A percentile compares a stretch with the other conserved stretches of the same genome.
phyloP scores from a whole-genome alignment of 2,329 filamentous ascomycete species.

The Didymella glomerata region DNA sequence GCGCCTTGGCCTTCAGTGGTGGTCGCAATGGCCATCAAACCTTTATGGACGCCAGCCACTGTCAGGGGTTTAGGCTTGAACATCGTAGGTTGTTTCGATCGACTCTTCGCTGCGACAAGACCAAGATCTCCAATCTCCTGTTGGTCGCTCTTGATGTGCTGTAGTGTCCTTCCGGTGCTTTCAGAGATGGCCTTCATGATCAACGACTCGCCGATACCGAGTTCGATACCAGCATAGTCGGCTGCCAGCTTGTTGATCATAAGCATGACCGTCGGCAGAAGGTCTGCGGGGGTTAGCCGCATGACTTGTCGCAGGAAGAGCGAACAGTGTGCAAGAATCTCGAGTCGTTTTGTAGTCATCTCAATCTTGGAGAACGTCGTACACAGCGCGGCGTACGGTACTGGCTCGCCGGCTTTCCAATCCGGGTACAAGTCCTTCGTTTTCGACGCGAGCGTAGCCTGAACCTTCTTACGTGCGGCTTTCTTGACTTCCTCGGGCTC shows the following conservation, averaged over 20 bases:
- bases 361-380: constrained; percentile 94
- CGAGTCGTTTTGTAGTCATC: constrained; percentile 88
- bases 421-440: constrained; percentile 88
- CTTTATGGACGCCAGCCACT: constrained; percentile 84
- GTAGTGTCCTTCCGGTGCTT: constrained; percentile 84
- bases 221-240: constrained; percentile 93
- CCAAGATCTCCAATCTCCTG: constrained; percentile 96
- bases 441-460: constrained; percentile 74
- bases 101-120: constrained; percentile 92
- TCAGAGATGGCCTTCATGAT: constrained; percentile 99
- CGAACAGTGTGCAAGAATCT: constrained; percentile 89
- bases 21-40: constrained; percentile 87
- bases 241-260: constrained; percentile 99
- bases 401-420: constrained; percentile 87
- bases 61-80: constrained; percentile 95
- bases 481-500: constrained; percentile 75
- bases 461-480: constrained; percentile 81
- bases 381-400: constrained; percentile 93
- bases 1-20: constrained; percentile 84
- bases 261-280: constrained; percentile 86
- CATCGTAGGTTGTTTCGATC: constrained; percentile 95
- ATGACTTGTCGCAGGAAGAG: constrained; percentile 94
- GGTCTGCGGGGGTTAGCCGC: constrained; percentile 84
- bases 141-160: constrained; percentile 93
- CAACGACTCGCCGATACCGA: constrained; percentile 97